Evolutionary conservation across 2,329 filamentous ascomycete species (phyloP).

Genomic region (Colletotrichum eremochloae): DNA sequence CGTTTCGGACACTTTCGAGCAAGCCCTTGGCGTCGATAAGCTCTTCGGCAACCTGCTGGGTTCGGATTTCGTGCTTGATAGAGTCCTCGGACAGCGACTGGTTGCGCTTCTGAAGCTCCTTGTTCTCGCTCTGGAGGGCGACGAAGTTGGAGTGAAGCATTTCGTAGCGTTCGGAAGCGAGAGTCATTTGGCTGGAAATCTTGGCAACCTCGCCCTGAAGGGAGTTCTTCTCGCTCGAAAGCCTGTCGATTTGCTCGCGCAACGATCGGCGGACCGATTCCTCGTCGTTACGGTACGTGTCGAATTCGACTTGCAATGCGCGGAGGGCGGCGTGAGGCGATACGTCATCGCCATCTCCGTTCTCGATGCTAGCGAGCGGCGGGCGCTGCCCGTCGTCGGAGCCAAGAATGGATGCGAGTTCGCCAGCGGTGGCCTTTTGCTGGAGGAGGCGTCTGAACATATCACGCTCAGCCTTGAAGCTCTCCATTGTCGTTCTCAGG

Average conservation of each 20-base stretch:
- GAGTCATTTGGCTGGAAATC: slow-evolving; percentile 82
- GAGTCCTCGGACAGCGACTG: slow-evolving; percentile 83
- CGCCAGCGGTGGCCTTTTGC: slow-evolving; percentile 72
- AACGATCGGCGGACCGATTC: slow-evolving; percentile 84
- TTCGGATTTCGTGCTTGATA: slow-evolving; percentile 89
- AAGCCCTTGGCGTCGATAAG: slow-evolving; percentile 87
- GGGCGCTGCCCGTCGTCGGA: slow-evolving; percentile 71
- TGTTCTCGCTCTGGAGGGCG: slow-evolving; percentile 86
- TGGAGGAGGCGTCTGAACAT: slow-evolving; percentile 97
- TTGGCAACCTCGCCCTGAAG: slow-evolving; percentile 87
- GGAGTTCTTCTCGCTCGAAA: slow-evolving; percentile 85
- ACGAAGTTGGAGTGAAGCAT: slow-evolving; percentile 91
- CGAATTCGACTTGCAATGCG: slow-evolving; percentile 90
- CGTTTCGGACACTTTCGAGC: slow-evolving; percentile 88
- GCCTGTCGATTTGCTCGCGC: slow-evolving; percentile 84
- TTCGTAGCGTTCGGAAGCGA: slow-evolving; percentile 86
- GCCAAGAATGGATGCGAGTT: slow-evolving; percentile 77
- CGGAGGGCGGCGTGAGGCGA: slow-evolving; percentile 79
- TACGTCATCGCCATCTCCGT: slow-evolving; percentile 64
- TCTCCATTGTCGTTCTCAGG: slow-evolving; percentile 86
- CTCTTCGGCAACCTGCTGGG: slow-evolving; percentile 93
- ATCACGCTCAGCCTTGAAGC: slow-evolving; percentile 94
- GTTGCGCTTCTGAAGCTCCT: slow-evolving; percentile 86
- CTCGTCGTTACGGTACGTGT: slow-evolving; percentile 89
- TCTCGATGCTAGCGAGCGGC: slow-evolving; percentile 71